Base-by-base conservation (phyloP, 2,329 filamentous ascomycete species). In the Exophiala bonariae region DNA sequence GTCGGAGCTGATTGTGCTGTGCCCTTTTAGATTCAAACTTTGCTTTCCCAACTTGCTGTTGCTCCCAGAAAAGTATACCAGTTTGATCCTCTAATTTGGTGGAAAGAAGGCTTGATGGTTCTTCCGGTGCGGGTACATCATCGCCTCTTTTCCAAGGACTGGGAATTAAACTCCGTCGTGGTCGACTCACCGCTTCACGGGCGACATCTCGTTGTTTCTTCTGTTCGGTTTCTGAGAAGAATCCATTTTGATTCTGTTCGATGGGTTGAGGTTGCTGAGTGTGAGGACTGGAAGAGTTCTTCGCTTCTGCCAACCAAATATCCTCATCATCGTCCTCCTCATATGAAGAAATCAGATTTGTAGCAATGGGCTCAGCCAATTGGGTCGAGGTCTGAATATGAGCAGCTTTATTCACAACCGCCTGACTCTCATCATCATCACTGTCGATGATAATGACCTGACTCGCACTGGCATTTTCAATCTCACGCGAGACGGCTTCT, bases 391-490 rank as follows among this genome's bases (percentile, higher is more conserved):
- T 14, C 17, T 34, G 6, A 8, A 14, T 18, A 8, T 34, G 6
- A 14, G 32, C 13, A 6, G 32, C 5, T n/a, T 7, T 34, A 8
- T 14, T 14, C 13, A 37, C 23, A 37, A 32, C 19, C 46, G 59
- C 47, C 16, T 50, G 52, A 30, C 55, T 26, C 4, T 34, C 58
- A 34, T 58, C 58, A 14, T 63, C 59, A 54, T 71, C 70, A 35
- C 69, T 72, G 36, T 68, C 61, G 50, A 76, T 67, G 22, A 73
- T 64, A 50, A 76, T 70, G 30, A 75, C 64, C 44, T 71, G 64
- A 37, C 63, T 68, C 10, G 64, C 59, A 42, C 68, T 72, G 11
- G 72, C 68, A 57, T 65, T 61, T 19, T 70, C 59, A 37, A 74
- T 74, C 41, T 73, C 62, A 17, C 62, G 65, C 47, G 70, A 72